Conservation (phyloP, 2,329 filamentous ascomycete species). For the Aspergillus melleus region DNA sequence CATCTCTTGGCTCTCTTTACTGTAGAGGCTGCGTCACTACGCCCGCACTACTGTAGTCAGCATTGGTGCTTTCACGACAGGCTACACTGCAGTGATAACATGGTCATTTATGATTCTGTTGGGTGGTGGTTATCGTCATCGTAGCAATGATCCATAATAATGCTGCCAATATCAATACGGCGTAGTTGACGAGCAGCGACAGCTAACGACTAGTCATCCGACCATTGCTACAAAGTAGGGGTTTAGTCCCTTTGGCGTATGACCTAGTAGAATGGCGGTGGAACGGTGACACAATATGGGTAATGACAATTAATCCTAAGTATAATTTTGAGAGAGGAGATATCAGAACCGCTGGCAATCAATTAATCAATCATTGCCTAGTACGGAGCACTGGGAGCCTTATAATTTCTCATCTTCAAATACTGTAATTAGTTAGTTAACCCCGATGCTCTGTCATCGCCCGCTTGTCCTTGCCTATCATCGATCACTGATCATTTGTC, state of each 20-base stretch:
- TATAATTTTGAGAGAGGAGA: neutral
- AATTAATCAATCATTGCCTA: neutral
- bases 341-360: neutral
- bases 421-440: neutral
- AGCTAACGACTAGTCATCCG: neutral
- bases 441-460: neutral
- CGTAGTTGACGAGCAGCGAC: neutral
- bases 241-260: neutral
- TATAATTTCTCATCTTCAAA: neutral
- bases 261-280: neutral
- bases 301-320: no score
- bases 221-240: neutral
- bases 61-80: constrained; percentile 6
- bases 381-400: neutral
- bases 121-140: neutral
- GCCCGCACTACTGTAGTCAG: constrained; percentile 12
- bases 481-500: neutral
- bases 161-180: neutral
- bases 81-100: constrained; percentile 8
- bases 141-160: neutral
- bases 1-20: neutral
- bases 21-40: constrained; percentile 12
- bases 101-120: no score
- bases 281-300: neutral
- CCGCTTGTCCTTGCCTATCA: neutral